phyloP scores from a whole-genome alignment of 2,329 filamentous ascomycete species.

The Nemania serpens region DNA sequence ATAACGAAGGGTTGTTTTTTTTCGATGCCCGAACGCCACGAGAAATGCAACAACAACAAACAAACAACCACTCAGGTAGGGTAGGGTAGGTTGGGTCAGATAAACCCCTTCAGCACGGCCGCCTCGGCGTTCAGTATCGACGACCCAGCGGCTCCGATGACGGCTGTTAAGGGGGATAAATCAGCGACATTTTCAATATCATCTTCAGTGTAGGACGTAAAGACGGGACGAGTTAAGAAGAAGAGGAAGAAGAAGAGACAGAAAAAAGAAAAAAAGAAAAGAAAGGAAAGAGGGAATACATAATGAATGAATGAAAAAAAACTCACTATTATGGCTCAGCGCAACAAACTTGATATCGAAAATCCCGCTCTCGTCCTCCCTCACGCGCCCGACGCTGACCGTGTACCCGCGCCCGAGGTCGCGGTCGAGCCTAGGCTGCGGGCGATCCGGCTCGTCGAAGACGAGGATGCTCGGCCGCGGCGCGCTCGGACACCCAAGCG shows the following conservation, averaged over 20 bases:
- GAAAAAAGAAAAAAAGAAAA: too few relatives aligned
- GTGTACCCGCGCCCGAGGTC: slow-evolving; percentile 86
- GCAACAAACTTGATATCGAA: slow-evolving; percentile 97
- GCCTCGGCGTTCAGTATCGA: slow-evolving; percentile 95
- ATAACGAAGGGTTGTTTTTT: too few relatives aligned
- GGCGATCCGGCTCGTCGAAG: slow-evolving; percentile 86
- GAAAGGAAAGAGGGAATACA: too few relatives aligned
- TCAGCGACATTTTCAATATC: slow-evolving; percentile 26
- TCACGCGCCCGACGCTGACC: slow-evolving; percentile 84
- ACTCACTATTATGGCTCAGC: slow-evolving; percentile 76
- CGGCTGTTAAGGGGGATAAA: slow-evolving; percentile 54
- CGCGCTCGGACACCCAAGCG: slow-evolving; percentile 84
- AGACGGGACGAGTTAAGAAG: too few relatives aligned
- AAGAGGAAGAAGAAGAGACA: too few relatives aligned
- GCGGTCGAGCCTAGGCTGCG: slow-evolving; percentile 88
- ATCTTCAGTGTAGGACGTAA: background rate
- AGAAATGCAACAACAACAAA: too few relatives aligned
- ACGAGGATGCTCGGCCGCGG: slow-evolving; percentile 82
- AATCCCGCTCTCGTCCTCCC: slow-evolving; percentile 84
- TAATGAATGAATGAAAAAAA: too few relatives aligned
- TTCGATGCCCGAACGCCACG: too few relatives aligned
- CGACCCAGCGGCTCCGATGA: slow-evolving; percentile 94
- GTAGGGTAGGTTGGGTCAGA: slow-evolving; percentile 50
- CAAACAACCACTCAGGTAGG: too few relatives aligned
- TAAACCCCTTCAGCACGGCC: slow-evolving; percentile 84